Evolutionary conservation across 495 filamentous ascomycete species (phyloP), one percentile per base, ranked within the genome.

Genomic region (Tetracladium marchalianum): DNA sequence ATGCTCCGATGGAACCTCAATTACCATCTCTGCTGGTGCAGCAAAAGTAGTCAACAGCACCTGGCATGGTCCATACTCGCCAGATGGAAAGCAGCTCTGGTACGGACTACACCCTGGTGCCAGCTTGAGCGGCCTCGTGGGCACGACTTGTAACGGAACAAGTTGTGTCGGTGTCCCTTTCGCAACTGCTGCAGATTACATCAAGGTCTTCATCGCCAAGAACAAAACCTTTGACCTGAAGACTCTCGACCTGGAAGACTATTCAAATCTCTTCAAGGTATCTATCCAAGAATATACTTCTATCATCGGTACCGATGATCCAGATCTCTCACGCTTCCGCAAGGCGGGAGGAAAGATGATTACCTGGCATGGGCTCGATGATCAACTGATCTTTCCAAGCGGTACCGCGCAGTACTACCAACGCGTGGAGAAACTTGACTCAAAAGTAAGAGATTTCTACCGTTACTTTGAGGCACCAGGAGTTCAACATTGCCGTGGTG

Each of bases 281-380:
- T 56, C 64, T 1, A 27, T 22, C 2, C 33, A 60, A 11, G 49
- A 3, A 27, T 45, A 36, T 27, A 31, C 9, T 4, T 11, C n/a
- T 2, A 22, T 36, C 9, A 36, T 51, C 33, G 39, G 50, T 43
- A 31, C 56, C 15, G 37, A 46, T 36, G 41, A 52, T 35, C 56
- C 54, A 5, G 64, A 74, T 50, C 55, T 78, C 8, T 66, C 65
- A 2, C 46, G 58, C 0, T 73, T 70, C 59, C 57, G 55, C 6
- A 55, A 60, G 31, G 40, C 53, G 2, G 72, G 71, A 11, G 69
- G 71, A 32, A 76, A 74, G 56, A 61, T 77, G 13, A 49, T 78
- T 19, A 67, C 65, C 35, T 76, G 68, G 51, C 73, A 76, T 50
- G 72, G 22, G 72, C 15, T 47, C 63, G 9, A 62, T 11, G 47